Conservation (phyloP, 768 basidiomycete genomes). For the Agrocybe pediades region DNA sequence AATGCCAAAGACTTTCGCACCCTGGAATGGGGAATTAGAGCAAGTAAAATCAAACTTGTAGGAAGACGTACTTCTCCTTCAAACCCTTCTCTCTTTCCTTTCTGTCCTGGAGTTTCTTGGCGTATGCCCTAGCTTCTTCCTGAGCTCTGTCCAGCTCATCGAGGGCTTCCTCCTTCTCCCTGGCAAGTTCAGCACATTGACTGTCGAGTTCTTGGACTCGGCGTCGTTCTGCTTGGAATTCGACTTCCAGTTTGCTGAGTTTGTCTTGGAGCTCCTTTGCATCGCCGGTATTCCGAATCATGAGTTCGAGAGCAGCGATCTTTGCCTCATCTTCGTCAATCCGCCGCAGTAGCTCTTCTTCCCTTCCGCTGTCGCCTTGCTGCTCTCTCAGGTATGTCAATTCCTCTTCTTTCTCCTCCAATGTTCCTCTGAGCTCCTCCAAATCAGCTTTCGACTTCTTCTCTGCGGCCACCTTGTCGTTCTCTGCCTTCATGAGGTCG, state of each 20-base stretch:
- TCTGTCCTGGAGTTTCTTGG: slow-evolving; percentile 23
- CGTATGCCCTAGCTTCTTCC: slow-evolving; percentile 29
- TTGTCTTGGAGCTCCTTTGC: slow-evolving; percentile 40
- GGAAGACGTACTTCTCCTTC: slow-evolving; percentile 18
- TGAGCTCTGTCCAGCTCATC: slow-evolving; percentile 42
- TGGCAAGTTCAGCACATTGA: slow-evolving; percentile 45
- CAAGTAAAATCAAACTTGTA: neutral
- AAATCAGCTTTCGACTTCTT: slow-evolving; percentile 46
- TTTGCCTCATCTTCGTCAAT: slow-evolving; percentile 76
- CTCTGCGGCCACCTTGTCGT: slow-evolving; percentile 59
- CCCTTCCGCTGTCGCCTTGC: slow-evolving; percentile 47
- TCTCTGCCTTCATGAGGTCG: slow-evolving; percentile 53
- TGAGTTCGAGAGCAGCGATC: slow-evolving; percentile 55
- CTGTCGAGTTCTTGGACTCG: slow-evolving; percentile 42
- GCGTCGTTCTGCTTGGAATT: slow-evolving; percentile 43
- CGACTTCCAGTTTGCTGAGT: slow-evolving; percentile 37
- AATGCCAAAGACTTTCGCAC: slow-evolving; percentile 18
- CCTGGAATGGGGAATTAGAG: slow-evolving; percentile 7
- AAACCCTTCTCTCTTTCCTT: slow-evolving; percentile 22
- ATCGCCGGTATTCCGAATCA: slow-evolving; percentile 43
- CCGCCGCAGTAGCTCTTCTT: slow-evolving; percentile 61
- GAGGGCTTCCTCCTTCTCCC: slow-evolving; percentile 54
- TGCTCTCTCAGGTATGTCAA: slow-evolving; percentile 44
- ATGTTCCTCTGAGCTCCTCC: slow-evolving; percentile 37
- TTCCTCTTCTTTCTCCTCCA: slow-evolving; percentile 66